Base-by-base conservation (phyloP, 495 filamentous ascomycete genomes). In the Chaetomium cochliodes region DNA sequence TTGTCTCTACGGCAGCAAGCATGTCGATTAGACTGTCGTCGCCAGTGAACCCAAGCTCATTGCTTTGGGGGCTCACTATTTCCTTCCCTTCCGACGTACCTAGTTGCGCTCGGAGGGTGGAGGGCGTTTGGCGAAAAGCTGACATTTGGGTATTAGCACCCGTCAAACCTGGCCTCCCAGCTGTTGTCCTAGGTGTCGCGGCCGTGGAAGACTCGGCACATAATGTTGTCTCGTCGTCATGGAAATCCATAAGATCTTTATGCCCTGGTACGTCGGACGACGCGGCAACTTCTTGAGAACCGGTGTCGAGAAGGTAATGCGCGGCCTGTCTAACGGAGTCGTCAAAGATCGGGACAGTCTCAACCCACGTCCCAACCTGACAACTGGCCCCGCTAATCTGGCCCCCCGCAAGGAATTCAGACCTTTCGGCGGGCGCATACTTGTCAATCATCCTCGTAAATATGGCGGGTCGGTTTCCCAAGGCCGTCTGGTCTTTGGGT, bases 291-390 rank as follows among this genome's bases (percentile, higher is more conserved):
- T 2, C 23, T 11, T 62, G 47, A 28, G 33, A 12, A 37, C 33
- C 33, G 33, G 4, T 26, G 18, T 44, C 33, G 33, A 44, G 59
- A 18, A 52, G 1, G n/a, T 33, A 15, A 7, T 26, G 33, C 7
- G 12, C 20, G 20, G 47, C 26, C 7, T 15, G 52, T 3, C 18
- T 3, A 11, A 9, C 63, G 11, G 41, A 30, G 1, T 44, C 63
- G 2, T 28, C 22, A 18, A 6, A 25, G 11, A 42, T 23, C 1
- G 33, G 28, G 23, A 61, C 33, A 15, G 7, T 5, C 22, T 58
- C 28, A 30, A 65, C 58, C 66, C 66, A 68, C 15, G 4, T 56
- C 39, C 28, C 23, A 11, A 65, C 66, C 12, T 44, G 51, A 23
- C 9, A n/a, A 3, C 18, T 47, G 22, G 20, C 8, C 18, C 25